phyloP scores from a whole-genome alignment of 1,139 yeast species.

The Blastobotrys buckinghamii region DNA sequence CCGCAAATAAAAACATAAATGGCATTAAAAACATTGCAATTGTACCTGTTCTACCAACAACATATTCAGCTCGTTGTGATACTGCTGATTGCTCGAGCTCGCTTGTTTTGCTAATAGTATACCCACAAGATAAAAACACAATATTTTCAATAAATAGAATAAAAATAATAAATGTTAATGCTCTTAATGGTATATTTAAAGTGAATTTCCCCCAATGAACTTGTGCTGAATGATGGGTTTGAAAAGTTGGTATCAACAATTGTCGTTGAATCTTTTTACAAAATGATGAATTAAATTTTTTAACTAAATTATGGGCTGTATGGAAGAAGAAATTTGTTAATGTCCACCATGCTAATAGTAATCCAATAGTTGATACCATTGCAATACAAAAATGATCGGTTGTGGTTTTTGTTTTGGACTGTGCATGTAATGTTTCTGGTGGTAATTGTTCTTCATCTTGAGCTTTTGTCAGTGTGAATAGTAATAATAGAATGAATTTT shows the following conservation, averaged over 20 bases:
- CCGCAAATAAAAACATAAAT: constrained; percentile 47
- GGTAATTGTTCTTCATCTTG: not conserved
- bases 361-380: not conserved
- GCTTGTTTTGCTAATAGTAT: constrained; percentile 32
- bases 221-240: constrained; percentile 8
- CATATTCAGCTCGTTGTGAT: constrained; percentile 14
- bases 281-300: constrained; percentile 12
- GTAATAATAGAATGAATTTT: no score
- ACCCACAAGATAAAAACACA: constrained; percentile 37
- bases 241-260: constrained; percentile 9
- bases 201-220: constrained; percentile 17
- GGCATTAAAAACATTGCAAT: constrained; percentile 49
- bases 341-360: constrained; percentile 8
- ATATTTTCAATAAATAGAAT: constrained; percentile 41
- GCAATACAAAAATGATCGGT: not conserved
- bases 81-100: constrained; percentile 8
- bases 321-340: constrained; percentile 11
- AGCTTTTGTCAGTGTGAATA: no score
- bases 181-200: constrained; percentile 52
- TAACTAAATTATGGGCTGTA: constrained; percentile 10
- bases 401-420: not conserved
- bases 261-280: constrained; percentile 6
- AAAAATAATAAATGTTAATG: constrained; percentile 44
- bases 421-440: not conserved
- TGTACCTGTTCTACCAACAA: constrained; percentile 57